Evolutionary conservation across 305 asterid genomes (phyloP).

Genomic region (Fraxinus velutina): DNA sequence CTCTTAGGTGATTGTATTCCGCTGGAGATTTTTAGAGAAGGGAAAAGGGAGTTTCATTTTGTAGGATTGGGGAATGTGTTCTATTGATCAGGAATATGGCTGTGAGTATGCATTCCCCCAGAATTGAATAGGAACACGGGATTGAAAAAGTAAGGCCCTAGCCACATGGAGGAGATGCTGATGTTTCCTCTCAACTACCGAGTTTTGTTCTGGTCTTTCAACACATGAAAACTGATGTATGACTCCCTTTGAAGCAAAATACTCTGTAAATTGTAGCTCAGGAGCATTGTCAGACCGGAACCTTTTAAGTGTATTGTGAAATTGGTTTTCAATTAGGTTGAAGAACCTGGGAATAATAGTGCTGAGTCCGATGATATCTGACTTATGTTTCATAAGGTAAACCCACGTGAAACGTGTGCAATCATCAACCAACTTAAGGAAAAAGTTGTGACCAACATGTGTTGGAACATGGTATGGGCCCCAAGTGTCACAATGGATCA

Average conservation of each 20-base stretch:
- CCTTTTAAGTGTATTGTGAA: background rate
- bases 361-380: background rate
- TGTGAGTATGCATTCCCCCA: background rate
- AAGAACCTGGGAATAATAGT: background rate
- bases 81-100: background rate
- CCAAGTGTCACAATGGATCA: background rate
- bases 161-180: background rate
- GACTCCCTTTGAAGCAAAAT: background rate
- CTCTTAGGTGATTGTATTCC: background rate
- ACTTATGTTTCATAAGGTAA: background rate
- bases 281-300: background rate
- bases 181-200: background rate
- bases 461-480: background rate
- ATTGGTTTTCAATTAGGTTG: background rate
- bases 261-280: background rate
- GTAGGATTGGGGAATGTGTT: background rate
- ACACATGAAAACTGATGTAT: background rate
- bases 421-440: background rate
- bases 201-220: background rate
- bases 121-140: background rate
- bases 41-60: background rate
- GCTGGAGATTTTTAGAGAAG: background rate
- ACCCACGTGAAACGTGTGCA: background rate
- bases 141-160: background rate
- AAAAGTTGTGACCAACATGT: background rate